Percentiles rank a stretch among this genome's conserved stretches.
phyloP scores from a whole-genome alignment of 139 green algal species.

The Volvox reticuliferus region DNA sequence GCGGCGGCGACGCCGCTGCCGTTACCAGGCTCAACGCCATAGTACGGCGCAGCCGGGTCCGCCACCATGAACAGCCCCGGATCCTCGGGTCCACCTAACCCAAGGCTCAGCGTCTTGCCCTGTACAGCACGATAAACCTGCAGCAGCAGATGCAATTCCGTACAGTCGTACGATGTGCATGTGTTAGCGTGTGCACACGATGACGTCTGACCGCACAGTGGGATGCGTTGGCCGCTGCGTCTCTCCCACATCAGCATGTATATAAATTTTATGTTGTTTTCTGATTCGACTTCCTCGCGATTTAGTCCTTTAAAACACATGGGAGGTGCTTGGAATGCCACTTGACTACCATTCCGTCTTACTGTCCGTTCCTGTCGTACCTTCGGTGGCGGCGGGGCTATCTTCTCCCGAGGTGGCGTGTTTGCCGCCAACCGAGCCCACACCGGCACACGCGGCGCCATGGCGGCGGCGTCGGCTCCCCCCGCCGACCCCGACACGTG shows the following conservation, averaged over 20 bases:
- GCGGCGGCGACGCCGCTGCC: slow-evolving; percentile 15
- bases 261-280: too few species aligned
- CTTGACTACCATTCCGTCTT: neutral
- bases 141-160: too few species aligned
- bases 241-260: too few species aligned
- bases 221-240: too few species aligned
- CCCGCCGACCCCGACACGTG: neutral
- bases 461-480: neutral
- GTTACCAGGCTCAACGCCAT: neutral
- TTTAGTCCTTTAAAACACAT: too few species aligned
- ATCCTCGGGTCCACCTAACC: slow-evolving; percentile 23
- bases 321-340: too few species aligned
- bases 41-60: slow-evolving; percentile 41
- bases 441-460: slow-evolving; percentile 15
- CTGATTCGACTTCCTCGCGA: too few species aligned
- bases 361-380: slow-evolving; percentile 4
- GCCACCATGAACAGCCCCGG: slow-evolving; percentile 20
- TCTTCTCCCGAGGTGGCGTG: neutral
- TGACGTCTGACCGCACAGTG: too few species aligned
- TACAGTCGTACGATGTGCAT: too few species aligned
- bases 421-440: slow-evolving; percentile 13
- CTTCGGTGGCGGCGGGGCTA: slow-evolving; percentile 5
- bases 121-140: slow-evolving; percentile 26
- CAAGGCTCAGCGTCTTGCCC: slow-evolving; percentile 38
- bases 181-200: too few species aligned